Evolutionary conservation across 208 protist genomes (phyloP).

Genomic region (Entamoeba dispar): DNA sequence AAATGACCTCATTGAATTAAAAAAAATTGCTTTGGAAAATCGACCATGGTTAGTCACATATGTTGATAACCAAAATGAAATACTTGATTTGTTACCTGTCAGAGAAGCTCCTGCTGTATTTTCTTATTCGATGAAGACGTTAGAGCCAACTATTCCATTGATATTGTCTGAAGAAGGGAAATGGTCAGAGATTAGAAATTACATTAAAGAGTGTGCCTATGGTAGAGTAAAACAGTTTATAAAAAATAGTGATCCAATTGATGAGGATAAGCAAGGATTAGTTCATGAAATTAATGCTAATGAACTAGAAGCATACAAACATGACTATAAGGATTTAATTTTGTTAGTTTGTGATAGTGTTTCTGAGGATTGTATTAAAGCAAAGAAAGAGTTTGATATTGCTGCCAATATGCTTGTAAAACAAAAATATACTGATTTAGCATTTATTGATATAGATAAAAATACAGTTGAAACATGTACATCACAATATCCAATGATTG

Average conservation of each 20-base stretch:
- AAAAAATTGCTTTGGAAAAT: background rate
- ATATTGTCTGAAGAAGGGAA: too few species aligned
- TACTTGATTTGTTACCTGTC: background rate
- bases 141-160: background rate
- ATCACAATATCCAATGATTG: background rate
- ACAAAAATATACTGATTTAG: background rate
- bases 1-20: background rate
- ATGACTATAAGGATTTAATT: background rate
- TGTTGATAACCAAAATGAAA: background rate
- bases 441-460: background rate
- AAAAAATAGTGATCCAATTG: background rate
- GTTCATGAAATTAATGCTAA: background rate
- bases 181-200: background rate
- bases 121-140: background rate
- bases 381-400: background rate
- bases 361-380: background rate
- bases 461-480: background rate
- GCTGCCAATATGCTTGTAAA: background rate
- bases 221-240: background rate
- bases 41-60: background rate
- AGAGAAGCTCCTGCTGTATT: background rate
- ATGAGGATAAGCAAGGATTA: background rate
- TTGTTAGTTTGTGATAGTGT: background rate
- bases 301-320: background rate
- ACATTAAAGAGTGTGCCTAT: background rate